A percentile compares a stretch with the other conserved stretches of the same genome.
Evolutionary conservation across 805 yeast genomes (phyloP).

Genomic region (Lipomyces mesembrius): DNA sequence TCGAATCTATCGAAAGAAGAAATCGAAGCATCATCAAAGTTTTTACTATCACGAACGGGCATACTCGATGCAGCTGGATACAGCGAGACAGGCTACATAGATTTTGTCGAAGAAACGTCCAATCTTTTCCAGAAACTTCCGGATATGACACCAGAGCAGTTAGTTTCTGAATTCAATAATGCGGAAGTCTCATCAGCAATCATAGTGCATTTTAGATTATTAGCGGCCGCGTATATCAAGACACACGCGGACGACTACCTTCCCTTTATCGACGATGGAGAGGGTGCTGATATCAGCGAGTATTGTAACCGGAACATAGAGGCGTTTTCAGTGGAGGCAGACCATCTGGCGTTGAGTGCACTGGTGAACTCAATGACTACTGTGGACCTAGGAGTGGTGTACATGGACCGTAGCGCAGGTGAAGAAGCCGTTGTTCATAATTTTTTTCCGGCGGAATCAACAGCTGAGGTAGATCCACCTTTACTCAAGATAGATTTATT

Average conservation of each 20-base stretch:
- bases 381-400: slow-evolving; percentile 34
- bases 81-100: slow-evolving; percentile 36
- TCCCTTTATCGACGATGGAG: slow-evolving; percentile 37
- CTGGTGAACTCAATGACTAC: slow-evolving; percentile 35
- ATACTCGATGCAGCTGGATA: slow-evolving; percentile 37
- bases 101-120: slow-evolving; percentile 35
- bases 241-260: slow-evolving; percentile 35
- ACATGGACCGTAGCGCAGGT: slow-evolving; percentile 38
- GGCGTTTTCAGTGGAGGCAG: slow-evolving; percentile 40
- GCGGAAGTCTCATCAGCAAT: slow-evolving; percentile 39
- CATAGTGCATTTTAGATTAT: slow-evolving; percentile 37
- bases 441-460: slow-evolving; percentile 23
- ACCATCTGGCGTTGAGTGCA: slow-evolving; percentile 39
- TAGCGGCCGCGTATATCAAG: slow-evolving; percentile 39
- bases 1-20: slow-evolving; percentile 14
- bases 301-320: slow-evolving; percentile 38
- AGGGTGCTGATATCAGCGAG: slow-evolving; percentile 35
- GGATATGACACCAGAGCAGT: slow-evolving; percentile 13
- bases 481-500: slow-evolving; percentile 29
- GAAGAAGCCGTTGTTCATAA: slow-evolving; percentile 30
- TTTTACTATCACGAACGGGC: slow-evolving; percentile 13
- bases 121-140: slow-evolving; percentile 23
- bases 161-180: slow-evolving; percentile 32
- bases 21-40: slow-evolving; percentile 3
- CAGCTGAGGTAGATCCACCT: neutral